These are phyloP conservation scores for Saturnispora dispora DNA, from an alignment of 805 yeast genomes.

Conservation along the genomic window DNA sequence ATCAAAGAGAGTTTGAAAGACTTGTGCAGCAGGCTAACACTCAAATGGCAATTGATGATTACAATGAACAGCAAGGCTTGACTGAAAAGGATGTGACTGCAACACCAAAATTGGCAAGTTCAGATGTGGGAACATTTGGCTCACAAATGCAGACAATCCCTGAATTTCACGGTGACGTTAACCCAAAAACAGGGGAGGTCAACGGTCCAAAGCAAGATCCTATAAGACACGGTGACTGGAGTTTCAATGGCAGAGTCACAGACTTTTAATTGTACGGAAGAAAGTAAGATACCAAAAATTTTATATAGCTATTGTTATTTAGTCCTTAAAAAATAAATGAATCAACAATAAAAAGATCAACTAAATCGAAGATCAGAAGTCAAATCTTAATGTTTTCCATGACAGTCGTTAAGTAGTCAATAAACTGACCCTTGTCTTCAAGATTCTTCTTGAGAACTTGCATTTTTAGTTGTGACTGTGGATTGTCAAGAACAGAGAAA, in stretches of 20 bases:
- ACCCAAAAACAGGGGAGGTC: constrained; percentile 89
- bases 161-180: constrained; percentile 90
- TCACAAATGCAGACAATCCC: constrained; percentile 72
- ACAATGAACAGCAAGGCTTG: constrained; percentile 35
- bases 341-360: not conserved
- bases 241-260: constrained; percentile 93
- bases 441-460: constrained; percentile 15
- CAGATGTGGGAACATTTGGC: constrained; percentile 54
- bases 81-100: constrained; percentile 20
- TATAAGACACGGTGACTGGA: constrained; percentile 72
- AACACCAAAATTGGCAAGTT: constrained; percentile 21
- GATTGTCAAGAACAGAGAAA: constrained; percentile 5
- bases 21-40: constrained; percentile 74
- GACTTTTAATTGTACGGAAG: constrained; percentile 51
- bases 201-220: constrained; percentile 99
- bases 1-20: constrained; percentile 86
- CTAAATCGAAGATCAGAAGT: not conserved
- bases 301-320: not conserved
- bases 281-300: not conserved
- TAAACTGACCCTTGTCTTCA: constrained; percentile 11
- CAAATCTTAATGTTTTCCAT: constrained; percentile 4
- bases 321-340: no score
- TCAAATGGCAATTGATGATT: constrained; percentile 69
- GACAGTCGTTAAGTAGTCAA: constrained; percentile 10
- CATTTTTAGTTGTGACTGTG: constrained; percentile 8